phyloP scores from a whole-genome alignment of 148 eudicot species.

The Camellia lanceoleosa region DNA sequence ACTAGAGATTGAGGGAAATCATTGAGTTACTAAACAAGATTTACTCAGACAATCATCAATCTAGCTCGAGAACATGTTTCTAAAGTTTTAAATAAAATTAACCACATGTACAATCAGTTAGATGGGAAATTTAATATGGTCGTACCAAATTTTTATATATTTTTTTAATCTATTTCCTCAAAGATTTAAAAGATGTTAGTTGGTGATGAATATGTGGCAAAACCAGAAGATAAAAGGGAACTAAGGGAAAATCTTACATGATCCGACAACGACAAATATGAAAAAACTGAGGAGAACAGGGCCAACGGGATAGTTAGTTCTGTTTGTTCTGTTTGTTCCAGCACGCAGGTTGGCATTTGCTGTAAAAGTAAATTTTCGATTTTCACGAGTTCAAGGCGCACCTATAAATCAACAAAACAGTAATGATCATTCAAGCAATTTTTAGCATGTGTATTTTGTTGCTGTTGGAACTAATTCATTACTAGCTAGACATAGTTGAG shows the following conservation, averaged over 20 bases:
- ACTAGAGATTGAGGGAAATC: not conserved
- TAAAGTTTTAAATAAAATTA: not conserved
- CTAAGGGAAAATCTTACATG: slow-evolving; percentile 19
- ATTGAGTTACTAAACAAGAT: not conserved
- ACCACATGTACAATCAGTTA: not conserved
- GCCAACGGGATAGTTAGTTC: slow-evolving; percentile 12
- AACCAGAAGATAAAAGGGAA: not conserved
- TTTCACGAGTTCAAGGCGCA: too few species aligned
- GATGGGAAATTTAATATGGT: not conserved
- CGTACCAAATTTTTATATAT: too few species aligned
- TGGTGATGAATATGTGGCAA: not conserved
- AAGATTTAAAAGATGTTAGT: not conserved
- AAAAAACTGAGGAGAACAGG: slow-evolving; percentile 29
- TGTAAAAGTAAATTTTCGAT: too few species aligned
- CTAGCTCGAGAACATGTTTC: not conserved
- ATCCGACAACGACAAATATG: slow-evolving; percentile 30
- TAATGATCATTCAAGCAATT: too few species aligned
- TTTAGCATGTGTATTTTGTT: too few species aligned
- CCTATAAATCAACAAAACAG: too few species aligned
- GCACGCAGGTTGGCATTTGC: too few species aligned
- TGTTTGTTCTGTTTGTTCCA: too few species aligned
- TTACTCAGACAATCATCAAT: too few species aligned
- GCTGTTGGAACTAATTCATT: not conserved
- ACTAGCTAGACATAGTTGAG: too few species aligned
- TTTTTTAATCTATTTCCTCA: too few species aligned